Evolutionary conservation across 495 filamentous ascomycete genomes (phyloP), one percentile per base, ranked within the genome.

Genomic region (Immersiella caudata): DNA sequence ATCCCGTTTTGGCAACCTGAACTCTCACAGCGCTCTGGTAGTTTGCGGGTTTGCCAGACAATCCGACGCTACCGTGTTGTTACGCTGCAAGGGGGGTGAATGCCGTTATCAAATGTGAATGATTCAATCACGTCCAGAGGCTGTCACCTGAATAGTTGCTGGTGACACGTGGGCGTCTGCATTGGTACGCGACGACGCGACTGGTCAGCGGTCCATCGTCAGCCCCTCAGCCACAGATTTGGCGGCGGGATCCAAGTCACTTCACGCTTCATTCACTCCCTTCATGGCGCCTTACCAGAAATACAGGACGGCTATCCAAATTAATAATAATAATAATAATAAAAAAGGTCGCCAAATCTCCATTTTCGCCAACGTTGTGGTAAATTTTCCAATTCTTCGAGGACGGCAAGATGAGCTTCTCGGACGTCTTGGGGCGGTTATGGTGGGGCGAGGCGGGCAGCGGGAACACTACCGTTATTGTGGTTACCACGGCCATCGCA

Each of bases 401-500:
- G 14, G 16, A 2, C 16, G 40, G 2, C 40, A 18, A 2, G 40
- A 46, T 46, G 40, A 46, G 40, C 40, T 46, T 46, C 40, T 12
- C 14, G 2, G 40, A 12, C 40, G 6, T 46, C 40, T 12, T 46
- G 2, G 40, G 14, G 40, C 11, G 40, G 2, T 46, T 46, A 18
- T 46, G 22, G 20, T 21, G 22, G 54, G 54, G 16, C 18, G 26
- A 57, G 12, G 54, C 21, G 22, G 21, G 22, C 54, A 25, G 22
- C 26, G 54, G 54, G n/a, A 60, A 25, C 27, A 60, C 22, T 18
- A 65, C 59, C 55, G 60, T 61, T 0, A 33, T 59, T 14, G 60
- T 70, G 57, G 50, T 64, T 6, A 60, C 71, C 16, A 68, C 74
- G 18, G 49, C 69, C 59, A 75, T 79, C 16, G 73, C 68, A 14